Conservation (phyloP, 805 yeast genomes). For the Saccharomycopsis malanga region DNA sequence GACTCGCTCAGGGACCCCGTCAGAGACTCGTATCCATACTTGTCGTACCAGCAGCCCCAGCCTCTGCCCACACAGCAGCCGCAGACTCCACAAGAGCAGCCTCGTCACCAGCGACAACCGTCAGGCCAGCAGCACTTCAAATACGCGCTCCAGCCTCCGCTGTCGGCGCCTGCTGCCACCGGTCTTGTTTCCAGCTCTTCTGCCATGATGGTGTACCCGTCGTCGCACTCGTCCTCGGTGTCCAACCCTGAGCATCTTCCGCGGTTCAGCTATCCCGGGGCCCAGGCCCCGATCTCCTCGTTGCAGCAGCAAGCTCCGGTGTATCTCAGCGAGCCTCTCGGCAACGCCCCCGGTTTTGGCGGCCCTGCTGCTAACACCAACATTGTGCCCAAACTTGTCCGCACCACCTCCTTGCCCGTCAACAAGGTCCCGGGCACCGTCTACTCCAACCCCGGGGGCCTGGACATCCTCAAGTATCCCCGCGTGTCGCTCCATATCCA, state of each 20-base stretch:
- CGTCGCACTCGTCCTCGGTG: not conserved
- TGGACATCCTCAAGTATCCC: not conserved
- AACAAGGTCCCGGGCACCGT: not conserved
- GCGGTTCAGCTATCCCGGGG: not conserved
- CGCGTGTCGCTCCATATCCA: constrained; percentile 5
- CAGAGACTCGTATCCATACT: not conserved
- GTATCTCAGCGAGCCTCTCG: not conserved
- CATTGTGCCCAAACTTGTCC: constrained; percentile 6
- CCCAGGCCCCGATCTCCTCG: not conserved
- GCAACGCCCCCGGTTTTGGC: not conserved
- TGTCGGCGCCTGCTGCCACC: not conserved
- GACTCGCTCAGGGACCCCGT: not conserved
- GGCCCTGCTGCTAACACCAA: not conserved
- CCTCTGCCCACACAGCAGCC: too few species aligned
- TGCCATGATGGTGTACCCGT: not conserved
- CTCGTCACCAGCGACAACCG: constrained; percentile 3
- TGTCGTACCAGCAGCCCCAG: constrained; percentile 3
- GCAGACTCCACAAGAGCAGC: not conserved
- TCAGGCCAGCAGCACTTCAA: constrained; percentile 1
- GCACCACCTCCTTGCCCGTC: constrained; percentile 14
- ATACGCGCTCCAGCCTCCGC: not conserved
- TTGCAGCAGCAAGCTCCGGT: not conserved
- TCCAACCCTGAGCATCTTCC: not conserved
- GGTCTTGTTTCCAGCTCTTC: not conserved
- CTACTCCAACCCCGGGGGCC: not conserved